Evolutionary conservation across 2,329 filamentous ascomycete species (phyloP), one percentile per base, ranked within the genome.

Genomic region (Scleromitrula shiraiana): DNA sequence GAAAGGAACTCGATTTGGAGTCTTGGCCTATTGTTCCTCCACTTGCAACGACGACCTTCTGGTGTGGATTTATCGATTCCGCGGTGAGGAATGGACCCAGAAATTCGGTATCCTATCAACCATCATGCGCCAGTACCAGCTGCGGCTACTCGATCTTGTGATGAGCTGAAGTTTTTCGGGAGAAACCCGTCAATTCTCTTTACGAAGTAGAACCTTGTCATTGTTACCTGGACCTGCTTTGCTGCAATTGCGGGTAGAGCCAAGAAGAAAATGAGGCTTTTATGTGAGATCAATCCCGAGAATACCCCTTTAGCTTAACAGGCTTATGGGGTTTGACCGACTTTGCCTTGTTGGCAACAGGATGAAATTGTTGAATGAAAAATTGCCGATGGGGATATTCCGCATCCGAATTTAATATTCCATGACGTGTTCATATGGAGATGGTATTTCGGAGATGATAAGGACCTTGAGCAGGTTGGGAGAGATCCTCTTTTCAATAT

Each of bases 351-450:
- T n/a, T n/a, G n/a, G n/a, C n/a, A n/a, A n/a, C n/a, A n/a, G n/a
- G 7, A 33, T 33, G 30, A 7, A 5, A 33, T 15, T 5, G 8
- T 5, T 3, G 8, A 15, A 33, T 33, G n/a, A n/a, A n/a, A n/a
- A n/a, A n/a, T n/a, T n/a, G n/a, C n/a, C n/a, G n/a, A 27, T 7
- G 12, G 26, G 26, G 7, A 27, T 27, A 7, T 12, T 27, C 26
- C 7, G 12, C 7, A 27, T 27, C 7, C 7, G 26, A 27, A 7
- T 27, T n/a, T 37, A 9, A 37, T 17, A 37, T 37, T 37, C 10
- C 44, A 32, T 46, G 26, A 41, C 44, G 44, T 46, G 44, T 41
- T 33, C 15, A 44, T 30, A 46, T 20, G 35, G 39, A 41, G 23
- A 23, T 14, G 44, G 37, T 22, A 39, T 19, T 29, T 41, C 29